A percentile compares a stretch with the other conserved stretches of the same genome.
phyloP scores from a whole-genome alignment of 208 protist genomes.

The Acanthamoeba healyi region DNA sequence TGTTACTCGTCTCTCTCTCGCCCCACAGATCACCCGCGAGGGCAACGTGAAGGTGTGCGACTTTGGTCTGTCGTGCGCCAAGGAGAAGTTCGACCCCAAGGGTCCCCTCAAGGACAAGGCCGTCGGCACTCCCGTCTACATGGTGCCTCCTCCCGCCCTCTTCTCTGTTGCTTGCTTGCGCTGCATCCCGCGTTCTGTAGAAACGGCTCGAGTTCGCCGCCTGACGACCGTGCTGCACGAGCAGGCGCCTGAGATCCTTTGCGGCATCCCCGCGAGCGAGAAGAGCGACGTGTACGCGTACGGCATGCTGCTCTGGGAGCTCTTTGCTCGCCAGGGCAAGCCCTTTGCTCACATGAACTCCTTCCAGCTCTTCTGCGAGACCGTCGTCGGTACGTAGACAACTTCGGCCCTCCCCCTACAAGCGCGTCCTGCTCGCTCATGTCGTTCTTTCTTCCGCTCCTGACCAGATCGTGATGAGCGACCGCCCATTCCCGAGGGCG shows the following conservation, averaged over 20 bases:
- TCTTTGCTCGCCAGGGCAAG: slow-evolving; percentile 18
- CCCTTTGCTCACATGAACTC: not conserved
- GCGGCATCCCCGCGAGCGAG: slow-evolving; percentile 40
- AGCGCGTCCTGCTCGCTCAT: too few relatives aligned
- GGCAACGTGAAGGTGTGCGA: slow-evolving; percentile 71
- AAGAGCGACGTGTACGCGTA: slow-evolving; percentile 51
- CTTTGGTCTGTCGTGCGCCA: slow-evolving; percentile 64
- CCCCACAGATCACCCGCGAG: not conserved
- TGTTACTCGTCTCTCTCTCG: not conserved
- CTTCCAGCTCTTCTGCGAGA: slow-evolving; percentile 17
- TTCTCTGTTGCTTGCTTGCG: not conserved
- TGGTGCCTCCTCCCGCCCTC: not conserved
- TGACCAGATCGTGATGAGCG: slow-evolving; percentile 7
- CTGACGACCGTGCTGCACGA: not conserved
- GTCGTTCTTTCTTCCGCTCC: too few relatives aligned
- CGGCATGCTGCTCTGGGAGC: slow-evolving; percentile 31
- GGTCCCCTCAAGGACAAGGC: slow-evolving; percentile 32
- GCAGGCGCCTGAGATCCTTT: slow-evolving; percentile 32
- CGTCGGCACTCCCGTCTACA: slow-evolving; percentile 57
- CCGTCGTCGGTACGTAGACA: not conserved
- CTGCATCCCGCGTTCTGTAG: too few relatives aligned
- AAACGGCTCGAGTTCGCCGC: not conserved
- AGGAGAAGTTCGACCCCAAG: slow-evolving; percentile 48
- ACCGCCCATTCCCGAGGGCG: slow-evolving; percentile 1
- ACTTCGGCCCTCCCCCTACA: not conserved